phyloP scores from a whole-genome alignment of 176 grass and related monocot species.

The Oryza glumipatula region DNA sequence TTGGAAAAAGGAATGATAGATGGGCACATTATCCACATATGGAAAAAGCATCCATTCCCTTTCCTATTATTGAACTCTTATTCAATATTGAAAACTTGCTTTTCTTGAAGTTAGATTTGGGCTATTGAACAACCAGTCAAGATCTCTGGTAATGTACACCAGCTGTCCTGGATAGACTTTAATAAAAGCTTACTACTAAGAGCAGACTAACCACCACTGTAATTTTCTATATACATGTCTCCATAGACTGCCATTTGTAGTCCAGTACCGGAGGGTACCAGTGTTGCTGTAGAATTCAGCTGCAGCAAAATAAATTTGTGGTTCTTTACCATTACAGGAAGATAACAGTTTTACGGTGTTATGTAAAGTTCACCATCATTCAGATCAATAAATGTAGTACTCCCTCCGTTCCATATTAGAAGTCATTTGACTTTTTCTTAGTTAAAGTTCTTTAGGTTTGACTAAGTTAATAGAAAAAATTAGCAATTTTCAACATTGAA shows the following conservation, averaged over 20 bases:
- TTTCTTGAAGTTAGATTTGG: neutral
- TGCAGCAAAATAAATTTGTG: neutral
- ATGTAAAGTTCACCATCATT: neutral
- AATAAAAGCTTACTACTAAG: neutral
- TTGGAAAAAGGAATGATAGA: neutral
- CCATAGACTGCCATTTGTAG: neutral
- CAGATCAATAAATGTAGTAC: neutral
- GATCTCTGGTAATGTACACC: neutral
- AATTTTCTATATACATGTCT: neutral
- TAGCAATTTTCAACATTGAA: no score
- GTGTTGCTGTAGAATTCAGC: constrained; percentile 11
- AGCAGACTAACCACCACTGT: neutral
- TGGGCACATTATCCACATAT: neutral
- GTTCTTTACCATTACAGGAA: neutral
- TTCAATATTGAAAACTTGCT: neutral
- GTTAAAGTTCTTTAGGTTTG: no score
- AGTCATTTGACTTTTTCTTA: no score
- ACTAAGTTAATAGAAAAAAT: no score
- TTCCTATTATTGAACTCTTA: neutral
- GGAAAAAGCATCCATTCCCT: neutral
- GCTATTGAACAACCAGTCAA: neutral
- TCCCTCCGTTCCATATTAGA: no score
- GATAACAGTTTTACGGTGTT: neutral
- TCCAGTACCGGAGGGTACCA: neutral
- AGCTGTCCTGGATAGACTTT: neutral